Conservation (phyloP, 108 stramenopile species). For the Cyclostephanos invisitatus region DNA sequence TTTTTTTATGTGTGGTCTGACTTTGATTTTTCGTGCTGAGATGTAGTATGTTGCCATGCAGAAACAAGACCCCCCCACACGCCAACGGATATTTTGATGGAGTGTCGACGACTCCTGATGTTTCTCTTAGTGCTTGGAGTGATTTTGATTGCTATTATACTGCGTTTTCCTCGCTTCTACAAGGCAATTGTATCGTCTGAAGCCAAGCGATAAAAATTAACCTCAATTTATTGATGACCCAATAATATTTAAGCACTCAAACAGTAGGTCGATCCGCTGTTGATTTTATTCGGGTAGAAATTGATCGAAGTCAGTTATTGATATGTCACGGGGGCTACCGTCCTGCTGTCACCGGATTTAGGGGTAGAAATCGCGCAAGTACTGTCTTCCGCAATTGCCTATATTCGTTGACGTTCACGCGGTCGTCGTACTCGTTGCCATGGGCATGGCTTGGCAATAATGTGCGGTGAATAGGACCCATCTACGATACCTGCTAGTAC, state of each 20-base stretch:
- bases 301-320: not conserved
- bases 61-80: not conserved
- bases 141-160: too few species aligned
- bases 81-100: not conserved
- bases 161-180: too few species aligned
- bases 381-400: not conserved
- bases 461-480: not conserved
- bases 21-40: not conserved
- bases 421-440: not conserved
- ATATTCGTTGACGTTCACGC: not conserved
- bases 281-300: not conserved
- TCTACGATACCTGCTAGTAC: too few species aligned
- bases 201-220: not conserved
- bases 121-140: not conserved
- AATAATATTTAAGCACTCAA: not conserved
- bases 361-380: not conserved
- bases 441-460: not conserved
- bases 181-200: too few species aligned
- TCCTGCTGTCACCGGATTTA: not conserved
- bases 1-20: constrained; percentile 7
- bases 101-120: not conserved
- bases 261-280: not conserved
- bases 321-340: not conserved
- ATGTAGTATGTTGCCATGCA: not conserved
- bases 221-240: not conserved